Conservation (phyloP, 2,329 filamentous ascomycete species). For the Cryoendolithus antarcticus region DNA sequence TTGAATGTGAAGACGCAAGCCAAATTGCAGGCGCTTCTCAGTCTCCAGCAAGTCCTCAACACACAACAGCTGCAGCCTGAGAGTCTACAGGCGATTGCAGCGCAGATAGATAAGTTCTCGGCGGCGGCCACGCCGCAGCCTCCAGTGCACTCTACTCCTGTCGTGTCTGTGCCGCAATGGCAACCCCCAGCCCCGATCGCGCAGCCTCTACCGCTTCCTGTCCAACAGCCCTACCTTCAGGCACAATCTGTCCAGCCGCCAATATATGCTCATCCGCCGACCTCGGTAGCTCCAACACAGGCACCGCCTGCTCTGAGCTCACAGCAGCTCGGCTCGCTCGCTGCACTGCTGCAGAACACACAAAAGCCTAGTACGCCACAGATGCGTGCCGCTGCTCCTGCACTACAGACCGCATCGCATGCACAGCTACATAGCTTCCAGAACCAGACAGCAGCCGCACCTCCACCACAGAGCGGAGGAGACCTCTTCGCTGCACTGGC, state of each 20-base stretch:
- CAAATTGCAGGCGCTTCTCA: conserved; percentile 71
- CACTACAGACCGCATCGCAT: conserved; percentile 18
- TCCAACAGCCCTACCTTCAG: conserved; percentile 19
- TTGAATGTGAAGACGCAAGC: conserved; percentile 64
- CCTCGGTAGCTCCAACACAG: conserved; percentile 11
- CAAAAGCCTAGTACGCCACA: conserved; percentile 26
- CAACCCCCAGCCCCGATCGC: conserved; percentile 11
- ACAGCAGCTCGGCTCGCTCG: conserved; percentile 11
- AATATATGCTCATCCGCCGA: conserved; percentile 9
- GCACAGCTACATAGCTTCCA: conserved; percentile 20
- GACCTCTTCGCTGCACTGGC: conserved; percentile 20
- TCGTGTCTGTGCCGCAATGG: conserved; percentile 17
- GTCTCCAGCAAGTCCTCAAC: conserved; percentile 70
- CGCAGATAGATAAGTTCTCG: conserved; percentile 43
- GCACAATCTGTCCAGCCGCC: conserved; percentile 18
- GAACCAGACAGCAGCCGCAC: conserved; percentile 14
- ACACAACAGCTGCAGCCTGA: conserved; percentile 49
- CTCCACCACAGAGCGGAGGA: conserved; percentile 11
- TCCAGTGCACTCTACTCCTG: conserved; percentile 8
- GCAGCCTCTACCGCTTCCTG: conserved; percentile 13
- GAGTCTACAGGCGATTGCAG: conserved; percentile 66
- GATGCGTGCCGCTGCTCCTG: conserved; percentile 20
- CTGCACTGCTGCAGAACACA: conserved; percentile 21
- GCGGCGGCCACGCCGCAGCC: conserved; percentile 15
- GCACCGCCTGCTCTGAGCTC: conserved; percentile 10